Conservation (phyloP, 1,139 yeast species). For the Geotrichum cucujoidarum region DNA sequence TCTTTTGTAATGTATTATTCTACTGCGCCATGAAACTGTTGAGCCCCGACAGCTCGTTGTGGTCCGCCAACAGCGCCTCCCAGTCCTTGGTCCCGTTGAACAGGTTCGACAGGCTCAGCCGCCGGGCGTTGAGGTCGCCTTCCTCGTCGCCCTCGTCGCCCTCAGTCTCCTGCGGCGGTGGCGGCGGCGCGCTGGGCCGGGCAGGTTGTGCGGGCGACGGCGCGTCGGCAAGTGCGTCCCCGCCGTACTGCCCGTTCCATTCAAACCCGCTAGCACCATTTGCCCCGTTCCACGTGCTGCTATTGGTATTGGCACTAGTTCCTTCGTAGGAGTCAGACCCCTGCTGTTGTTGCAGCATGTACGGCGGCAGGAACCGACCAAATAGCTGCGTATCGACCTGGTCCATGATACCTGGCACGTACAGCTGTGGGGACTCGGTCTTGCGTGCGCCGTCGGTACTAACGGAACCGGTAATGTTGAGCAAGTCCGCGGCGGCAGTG, state of each 20-base stretch:
- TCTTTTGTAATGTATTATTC: too few species aligned
- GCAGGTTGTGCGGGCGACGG: background rate
- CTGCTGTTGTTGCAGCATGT: slow-evolving; percentile 47
- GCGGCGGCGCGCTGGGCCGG: background rate
- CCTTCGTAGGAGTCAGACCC: background rate
- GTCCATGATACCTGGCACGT: slow-evolving; percentile 78
- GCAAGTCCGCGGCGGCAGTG: background rate
- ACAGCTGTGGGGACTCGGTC: slow-evolving; percentile 29
- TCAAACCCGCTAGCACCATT: background rate
- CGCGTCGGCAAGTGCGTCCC: background rate
- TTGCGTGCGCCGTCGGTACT: slow-evolving; percentile 2
- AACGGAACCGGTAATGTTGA: background rate
- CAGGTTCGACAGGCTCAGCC: slow-evolving; percentile 19
- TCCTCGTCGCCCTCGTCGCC: too few species aligned
- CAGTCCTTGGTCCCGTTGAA: slow-evolving; percentile 27
- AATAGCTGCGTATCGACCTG: slow-evolving; percentile 77
- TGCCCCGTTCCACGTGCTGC: background rate
- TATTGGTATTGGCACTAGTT: background rate
- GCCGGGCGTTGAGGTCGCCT: slow-evolving; percentile 13
- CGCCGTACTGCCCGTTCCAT: background rate
- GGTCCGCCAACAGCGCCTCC: slow-evolving; percentile 33
- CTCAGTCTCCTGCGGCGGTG: background rate
- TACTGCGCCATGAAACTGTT: slow-evolving; percentile 25
- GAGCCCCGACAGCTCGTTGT: slow-evolving; percentile 31
- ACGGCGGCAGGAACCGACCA: slow-evolving; percentile 79